These are phyloP conservation scores for Alectoria sarmentosa DNA, from an alignment of 495 filamentous ascomycete genomes.

Conservation along the genomic window DNA sequence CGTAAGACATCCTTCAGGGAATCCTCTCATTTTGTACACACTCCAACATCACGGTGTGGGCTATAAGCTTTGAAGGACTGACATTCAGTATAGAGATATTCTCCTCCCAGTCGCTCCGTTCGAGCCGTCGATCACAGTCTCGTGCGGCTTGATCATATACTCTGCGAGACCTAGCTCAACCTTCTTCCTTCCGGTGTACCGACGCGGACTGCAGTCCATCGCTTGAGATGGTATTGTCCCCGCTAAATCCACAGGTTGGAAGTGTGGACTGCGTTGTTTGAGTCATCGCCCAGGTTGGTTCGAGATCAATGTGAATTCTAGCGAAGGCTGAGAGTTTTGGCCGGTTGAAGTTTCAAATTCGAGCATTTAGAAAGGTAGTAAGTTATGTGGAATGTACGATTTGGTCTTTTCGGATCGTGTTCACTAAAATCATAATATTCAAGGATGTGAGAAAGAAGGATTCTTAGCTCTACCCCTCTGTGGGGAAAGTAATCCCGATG, in stretches of 20 bases:
- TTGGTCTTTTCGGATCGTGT: neutral
- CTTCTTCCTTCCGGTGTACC: neutral
- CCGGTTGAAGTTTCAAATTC: neutral
- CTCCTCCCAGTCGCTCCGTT: neutral
- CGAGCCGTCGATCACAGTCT: neutral
- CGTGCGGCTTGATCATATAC: neutral
- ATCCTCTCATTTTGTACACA: neutral
- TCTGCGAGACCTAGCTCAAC: neutral
- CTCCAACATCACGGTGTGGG: neutral
- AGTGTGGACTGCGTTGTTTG: too few species aligned
- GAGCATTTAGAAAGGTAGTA: neutral
- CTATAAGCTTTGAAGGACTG: neutral
- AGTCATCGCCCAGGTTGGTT: too few species aligned
- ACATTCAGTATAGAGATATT: neutral
- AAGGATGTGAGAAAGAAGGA: neutral
- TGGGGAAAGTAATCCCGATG: conserved; percentile 1
- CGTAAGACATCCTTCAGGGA: neutral
- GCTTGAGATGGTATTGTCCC: too few species aligned
- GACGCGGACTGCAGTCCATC: too few species aligned
- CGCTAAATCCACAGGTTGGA: too few species aligned
- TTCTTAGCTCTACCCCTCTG: neutral
- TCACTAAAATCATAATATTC: neutral
- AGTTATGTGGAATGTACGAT: neutral
- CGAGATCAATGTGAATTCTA: neutral
- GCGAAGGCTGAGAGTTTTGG: neutral